Conservation (phyloP, 495 filamentous ascomycete genomes). For the Cercophora scortea region DNA sequence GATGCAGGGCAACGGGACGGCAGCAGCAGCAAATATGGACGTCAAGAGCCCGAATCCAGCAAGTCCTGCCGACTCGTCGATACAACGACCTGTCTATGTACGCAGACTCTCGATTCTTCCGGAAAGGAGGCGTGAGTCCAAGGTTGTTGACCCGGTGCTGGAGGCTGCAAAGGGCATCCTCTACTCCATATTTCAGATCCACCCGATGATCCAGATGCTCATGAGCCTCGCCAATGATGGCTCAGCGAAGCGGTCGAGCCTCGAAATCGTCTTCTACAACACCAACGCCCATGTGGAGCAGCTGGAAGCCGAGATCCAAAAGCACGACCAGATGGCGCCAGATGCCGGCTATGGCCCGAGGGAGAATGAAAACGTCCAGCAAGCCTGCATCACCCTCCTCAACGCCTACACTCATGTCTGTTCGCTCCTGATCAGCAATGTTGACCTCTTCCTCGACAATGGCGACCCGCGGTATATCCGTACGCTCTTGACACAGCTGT, state of each 20-base stretch:
- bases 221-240: conserved; percentile 63
- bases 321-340: conserved; percentile 47
- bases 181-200: conserved; percentile 75
- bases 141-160: conserved; percentile 53
- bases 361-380: conserved; percentile 59
- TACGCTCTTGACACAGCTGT: conserved; percentile 71
- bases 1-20: conserved; percentile 44
- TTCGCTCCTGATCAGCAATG: conserved; percentile 58
- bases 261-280: conserved; percentile 73
- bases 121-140: conserved; percentile 62
- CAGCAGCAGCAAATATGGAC: conserved; percentile 22
- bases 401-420: conserved; percentile 69
- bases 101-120: conserved; percentile 77
- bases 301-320: conserved; percentile 64
- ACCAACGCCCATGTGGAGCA: conserved; percentile 67
- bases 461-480: conserved; percentile 73
- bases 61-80: conserved; percentile 48
- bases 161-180: conserved; percentile 82
- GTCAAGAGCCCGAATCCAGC: conserved; percentile 43
- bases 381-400: conserved; percentile 63
- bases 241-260: conserved; percentile 57
- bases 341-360: conserved; percentile 42
- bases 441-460: conserved; percentile 62
- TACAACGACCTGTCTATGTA: conserved; percentile 53
- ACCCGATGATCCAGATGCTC: conserved; percentile 65